Evolutionary conservation across 345 rosid species (phyloP).

Genomic region (Alliaria petiolata): DNA sequence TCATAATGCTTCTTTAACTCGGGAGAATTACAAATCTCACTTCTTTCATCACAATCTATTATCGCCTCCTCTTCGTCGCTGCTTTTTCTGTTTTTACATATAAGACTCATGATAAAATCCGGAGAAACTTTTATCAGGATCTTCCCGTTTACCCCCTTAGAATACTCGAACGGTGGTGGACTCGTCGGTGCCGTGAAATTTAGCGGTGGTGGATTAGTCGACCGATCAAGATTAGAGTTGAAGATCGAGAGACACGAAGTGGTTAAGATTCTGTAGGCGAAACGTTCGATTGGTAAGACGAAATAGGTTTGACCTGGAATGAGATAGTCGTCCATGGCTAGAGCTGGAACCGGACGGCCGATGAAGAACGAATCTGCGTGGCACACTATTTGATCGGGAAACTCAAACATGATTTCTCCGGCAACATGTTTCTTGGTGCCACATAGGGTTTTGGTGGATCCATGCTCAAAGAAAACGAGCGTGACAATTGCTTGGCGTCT

Average conservation of each 20-base stretch:
- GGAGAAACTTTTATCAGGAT: conserved; percentile 55
- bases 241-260: conserved; percentile 61
- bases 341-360: conserved; percentile 66
- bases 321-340: conserved; percentile 67
- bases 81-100: conserved; percentile 16
- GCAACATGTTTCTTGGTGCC: conserved; percentile 58
- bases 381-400: conserved; percentile 73
- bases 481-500: conserved; percentile 31
- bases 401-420: conserved; percentile 90
- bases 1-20: conserved; percentile 88
- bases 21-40: conserved; percentile 76
- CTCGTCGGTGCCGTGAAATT: conserved; percentile 38
- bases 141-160: conserved; percentile 45
- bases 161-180: conserved; percentile 56
- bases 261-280: conserved; percentile 45
- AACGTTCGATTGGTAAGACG: conserved; percentile 69
- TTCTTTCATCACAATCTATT: conserved; percentile 2
- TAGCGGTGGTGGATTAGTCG: conserved; percentile 21
- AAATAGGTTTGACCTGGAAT: conserved; percentile 70
- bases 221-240: conserved; percentile 32
- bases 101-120: conserved; percentile 45
- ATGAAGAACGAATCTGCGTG: conserved; percentile 91
- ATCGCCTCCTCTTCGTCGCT: not conserved
- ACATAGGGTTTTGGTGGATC: conserved; percentile 44
- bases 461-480: conserved; percentile 56